phyloP scores from a whole-genome alignment of 139 green algal species.

The Tetradesmus obliquus region DNA sequence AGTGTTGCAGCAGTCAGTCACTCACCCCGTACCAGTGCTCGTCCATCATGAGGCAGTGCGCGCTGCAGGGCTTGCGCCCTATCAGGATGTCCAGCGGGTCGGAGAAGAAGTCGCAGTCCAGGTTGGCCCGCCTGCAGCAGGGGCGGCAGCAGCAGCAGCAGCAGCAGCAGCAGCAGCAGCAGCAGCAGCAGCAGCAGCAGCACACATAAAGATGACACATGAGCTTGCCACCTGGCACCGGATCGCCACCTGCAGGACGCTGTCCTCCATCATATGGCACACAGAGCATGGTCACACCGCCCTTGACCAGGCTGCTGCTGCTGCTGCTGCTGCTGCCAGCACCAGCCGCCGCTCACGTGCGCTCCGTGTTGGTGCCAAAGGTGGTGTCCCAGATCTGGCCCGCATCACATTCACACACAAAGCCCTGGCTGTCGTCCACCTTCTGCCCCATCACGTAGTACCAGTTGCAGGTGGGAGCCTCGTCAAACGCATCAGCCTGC shows the following conservation, averaged over 20 bases:
- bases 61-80: slow-evolving; percentile 58
- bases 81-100: slow-evolving; percentile 60
- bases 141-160: slow-evolving; percentile 8
- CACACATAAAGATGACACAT: too few relatives aligned
- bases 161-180: background rate
- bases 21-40: slow-evolving; percentile 76
- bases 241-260: too few relatives aligned
- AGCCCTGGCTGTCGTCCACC: slow-evolving; percentile 80
- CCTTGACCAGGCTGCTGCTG: background rate
- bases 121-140: slow-evolving; percentile 63
- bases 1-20: background rate
- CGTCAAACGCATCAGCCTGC: slow-evolving; percentile 58
- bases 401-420: slow-evolving; percentile 77
- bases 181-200: too few relatives aligned
- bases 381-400: slow-evolving; percentile 65
- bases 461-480: slow-evolving; percentile 82
- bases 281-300: too few relatives aligned
- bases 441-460: slow-evolving; percentile 50
- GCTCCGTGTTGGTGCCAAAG: slow-evolving; percentile 60
- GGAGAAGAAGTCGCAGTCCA: slow-evolving; percentile 79
- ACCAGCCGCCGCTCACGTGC: slow-evolving; percentile 57
- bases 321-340: background rate
- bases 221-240: too few relatives aligned
- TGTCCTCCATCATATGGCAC: too few relatives aligned
- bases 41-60: slow-evolving; percentile 82